These are phyloP conservation scores for Heterobasidion occidentale DNA, from an alignment of 1,284 basidiomycete genomes.

Conservation along the genomic window DNA sequence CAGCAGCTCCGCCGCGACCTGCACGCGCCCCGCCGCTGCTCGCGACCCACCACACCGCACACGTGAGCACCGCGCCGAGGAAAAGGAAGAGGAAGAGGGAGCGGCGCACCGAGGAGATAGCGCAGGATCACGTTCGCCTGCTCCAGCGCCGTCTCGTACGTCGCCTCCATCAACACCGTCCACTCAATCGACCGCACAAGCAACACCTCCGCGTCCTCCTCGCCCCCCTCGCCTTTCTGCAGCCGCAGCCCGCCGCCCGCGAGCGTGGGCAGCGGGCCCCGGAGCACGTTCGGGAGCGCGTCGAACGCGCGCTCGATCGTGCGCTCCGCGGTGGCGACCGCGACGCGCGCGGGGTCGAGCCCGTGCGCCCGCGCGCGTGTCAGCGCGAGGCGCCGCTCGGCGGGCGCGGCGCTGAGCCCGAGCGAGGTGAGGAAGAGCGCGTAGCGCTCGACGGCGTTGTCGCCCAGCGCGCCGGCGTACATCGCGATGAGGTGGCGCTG, in stretches of 20 bases:
- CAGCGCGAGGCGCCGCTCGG: slow-evolving; percentile 69
- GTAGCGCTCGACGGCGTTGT: slow-evolving; percentile 88
- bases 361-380: slow-evolving; percentile 77
- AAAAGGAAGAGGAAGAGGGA: neutral
- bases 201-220: slow-evolving; percentile 43
- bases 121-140: slow-evolving; percentile 82
- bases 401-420: slow-evolving; percentile 58
- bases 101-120: slow-evolving; percentile 72
- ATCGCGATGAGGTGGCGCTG: slow-evolving; percentile 86
- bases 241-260: slow-evolving; percentile 31
- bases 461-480: slow-evolving; percentile 89
- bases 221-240: slow-evolving; percentile 17
- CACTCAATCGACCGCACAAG: slow-evolving; percentile 90
- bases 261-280: slow-evolving; percentile 55
- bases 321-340: slow-evolving; percentile 73
- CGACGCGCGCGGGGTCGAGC: slow-evolving; percentile 78
- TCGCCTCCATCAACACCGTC: slow-evolving; percentile 76
- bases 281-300: slow-evolving; percentile 47
- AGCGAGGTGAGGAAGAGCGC: slow-evolving; percentile 86
- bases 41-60: neutral
- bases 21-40: slow-evolving; percentile 65
- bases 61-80: neutral
- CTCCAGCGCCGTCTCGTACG: slow-evolving; percentile 71
- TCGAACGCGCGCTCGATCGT: slow-evolving; percentile 71
- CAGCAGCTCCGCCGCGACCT: slow-evolving; percentile 62